Evolutionary conservation across 306 rosid genomes (phyloP).

Genomic region (Ammopiptanthus mongolicus): DNA sequence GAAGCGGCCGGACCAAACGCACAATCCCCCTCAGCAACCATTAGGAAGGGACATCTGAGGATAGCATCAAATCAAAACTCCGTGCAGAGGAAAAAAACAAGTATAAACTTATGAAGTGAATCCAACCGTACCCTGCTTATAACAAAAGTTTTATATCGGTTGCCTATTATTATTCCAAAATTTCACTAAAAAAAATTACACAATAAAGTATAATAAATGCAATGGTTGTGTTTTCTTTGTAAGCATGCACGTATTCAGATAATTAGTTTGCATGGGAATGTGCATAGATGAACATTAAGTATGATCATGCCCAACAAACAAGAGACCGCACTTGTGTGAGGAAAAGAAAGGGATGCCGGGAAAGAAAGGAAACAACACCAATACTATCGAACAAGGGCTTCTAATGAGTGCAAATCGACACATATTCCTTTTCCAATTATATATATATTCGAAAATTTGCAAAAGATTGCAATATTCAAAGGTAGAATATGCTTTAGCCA

Average conservation of each 20-base stretch:
- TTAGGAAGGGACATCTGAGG: no score
- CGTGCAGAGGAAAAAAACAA: no score
- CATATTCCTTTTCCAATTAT: constrained; percentile 19
- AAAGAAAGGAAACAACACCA: background rate
- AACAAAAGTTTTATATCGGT: background rate
- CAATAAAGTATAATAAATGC: background rate
- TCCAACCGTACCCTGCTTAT: no score
- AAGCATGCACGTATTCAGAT: background rate
- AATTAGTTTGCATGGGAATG: background rate
- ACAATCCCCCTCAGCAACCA: no score
- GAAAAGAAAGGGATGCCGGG: constrained; percentile 6
- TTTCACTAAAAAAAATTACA: background rate
- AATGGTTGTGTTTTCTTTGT: background rate
- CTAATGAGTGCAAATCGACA: constrained; percentile 27
- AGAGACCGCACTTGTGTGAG: constrained; percentile 39
- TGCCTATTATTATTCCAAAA: background rate
- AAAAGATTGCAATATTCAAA: constrained; percentile 28
- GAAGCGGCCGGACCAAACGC: no score
- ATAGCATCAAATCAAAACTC: no score
- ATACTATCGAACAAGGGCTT: constrained; percentile 18
- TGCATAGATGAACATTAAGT: background rate
- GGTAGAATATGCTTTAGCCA: constrained; percentile 28
- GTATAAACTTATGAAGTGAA: no score
- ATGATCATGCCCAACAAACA: constrained; percentile 31
- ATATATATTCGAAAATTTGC: constrained; percentile 12